These are phyloP conservation scores for Pneumocystis murina DNA, from an alignment of 1,139 yeast genomes.

Conservation along the genomic window DNA sequence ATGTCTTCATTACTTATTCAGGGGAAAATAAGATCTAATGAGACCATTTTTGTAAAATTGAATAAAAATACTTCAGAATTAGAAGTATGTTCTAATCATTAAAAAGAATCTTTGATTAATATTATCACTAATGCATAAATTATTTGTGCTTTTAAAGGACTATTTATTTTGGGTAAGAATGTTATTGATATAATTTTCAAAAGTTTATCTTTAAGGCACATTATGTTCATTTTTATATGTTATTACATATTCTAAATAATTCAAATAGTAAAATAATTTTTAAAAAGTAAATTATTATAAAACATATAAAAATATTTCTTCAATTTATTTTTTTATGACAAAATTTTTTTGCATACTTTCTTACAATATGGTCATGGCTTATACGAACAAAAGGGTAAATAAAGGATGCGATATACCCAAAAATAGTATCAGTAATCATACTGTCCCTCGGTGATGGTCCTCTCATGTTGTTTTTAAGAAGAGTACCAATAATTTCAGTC, in stretches of 20 bases:
- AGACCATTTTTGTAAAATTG: constrained; percentile 35
- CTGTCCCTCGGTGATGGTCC: constrained; percentile 10
- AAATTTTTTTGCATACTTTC: constrained; percentile 2
- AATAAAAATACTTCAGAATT: constrained; percentile 4
- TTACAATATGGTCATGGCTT: constrained; percentile 9
- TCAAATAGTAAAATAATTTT: background rate
- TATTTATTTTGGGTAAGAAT: background rate
- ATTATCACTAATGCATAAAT: background rate
- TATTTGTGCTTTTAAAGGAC: background rate
- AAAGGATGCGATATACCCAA: constrained; percentile 6
- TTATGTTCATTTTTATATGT: background rate
- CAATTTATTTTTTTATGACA: background rate
- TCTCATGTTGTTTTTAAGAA: constrained; percentile 4
- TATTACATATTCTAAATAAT: background rate
- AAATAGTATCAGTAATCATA: constrained; percentile 5
- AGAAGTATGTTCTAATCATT: background rate
- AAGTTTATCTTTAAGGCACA: background rate
- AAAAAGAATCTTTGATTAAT: background rate
- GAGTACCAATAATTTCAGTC: constrained; percentile 60
- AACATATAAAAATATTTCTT: background rate
- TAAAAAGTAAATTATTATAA: background rate
- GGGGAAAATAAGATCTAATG: constrained; percentile 63
- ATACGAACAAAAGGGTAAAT: constrained; percentile 8
- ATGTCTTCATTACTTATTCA: constrained; percentile 64
- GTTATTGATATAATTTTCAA: no score